Base-by-base conservation (phyloP, 805 yeast genomes). In the Candida adriatica region DNA sequence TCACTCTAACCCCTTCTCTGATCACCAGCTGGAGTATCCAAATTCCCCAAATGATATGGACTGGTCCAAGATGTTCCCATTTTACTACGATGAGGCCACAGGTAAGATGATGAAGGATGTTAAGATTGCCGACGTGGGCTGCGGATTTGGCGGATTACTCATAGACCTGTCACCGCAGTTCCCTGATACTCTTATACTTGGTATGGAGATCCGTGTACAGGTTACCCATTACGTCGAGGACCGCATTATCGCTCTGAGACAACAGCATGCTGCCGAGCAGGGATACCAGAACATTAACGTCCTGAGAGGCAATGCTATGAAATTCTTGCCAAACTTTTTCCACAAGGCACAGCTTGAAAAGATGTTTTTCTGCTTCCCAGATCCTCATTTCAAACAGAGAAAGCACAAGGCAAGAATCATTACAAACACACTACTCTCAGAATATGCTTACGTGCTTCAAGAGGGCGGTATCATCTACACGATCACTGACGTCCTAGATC, bases 361-460 rank as follows among this genome's bases (percentile, higher is more conserved):
- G 65, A 84, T 92, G 73, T 92, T 92, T 62, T 92, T 92, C 64
- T 92, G 98, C 58, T 92, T 92, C 71, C 98, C 98, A n/a, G 98
- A 92, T 59, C 98, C 98, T 6, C 98, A 92, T 58, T 92, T 92
- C 68, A 92, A 92, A 56, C 94, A 86, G 59, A 71, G 97, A 53
- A 92, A 92, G 55, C 98, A 92, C 61, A 92, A 92, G 68, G 96
- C 96, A 6, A 72, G 98, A 64, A 92, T 92, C 51, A 74, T 92
- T 43, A 88, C 98, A 33, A 79, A 77, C 43, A 90, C 97, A 3
- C 63, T 92, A 39, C 66, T 87, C 34, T 72, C 90, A 18, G 98
- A 92, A 58, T 92, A 92, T 55, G 97, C 98, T 3, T 92, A 75
- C 52, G 92, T 81, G 6, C 64, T 92, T 46, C 74, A 67, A 46